Conservation (phyloP, 257 asterid genomes). For the Cruciata laevipes region DNA sequence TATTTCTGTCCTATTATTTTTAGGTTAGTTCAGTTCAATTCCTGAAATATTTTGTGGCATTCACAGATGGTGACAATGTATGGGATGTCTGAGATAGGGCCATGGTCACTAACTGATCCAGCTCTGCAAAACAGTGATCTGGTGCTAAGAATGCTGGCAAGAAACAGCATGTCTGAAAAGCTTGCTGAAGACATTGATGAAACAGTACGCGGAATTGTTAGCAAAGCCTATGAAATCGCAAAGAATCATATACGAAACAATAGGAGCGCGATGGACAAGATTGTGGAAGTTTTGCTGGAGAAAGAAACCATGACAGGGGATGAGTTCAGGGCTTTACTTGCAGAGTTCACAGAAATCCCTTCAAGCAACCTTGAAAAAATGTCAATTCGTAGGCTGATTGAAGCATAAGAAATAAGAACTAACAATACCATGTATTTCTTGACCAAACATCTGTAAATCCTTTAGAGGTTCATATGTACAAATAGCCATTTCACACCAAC, state of each 20-base stretch:
- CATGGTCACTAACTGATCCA: conserved; percentile 53
- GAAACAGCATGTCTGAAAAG: conserved; percentile 70
- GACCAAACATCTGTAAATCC: background rate
- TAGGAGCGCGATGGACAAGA: conserved; percentile 57
- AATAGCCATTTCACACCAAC: background rate
- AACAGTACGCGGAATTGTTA: conserved; percentile 32
- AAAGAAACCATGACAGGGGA: conserved; percentile 62
- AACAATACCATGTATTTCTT: background rate
- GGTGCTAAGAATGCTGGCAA: conserved; percentile 60
- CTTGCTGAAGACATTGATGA: conserved; percentile 61
- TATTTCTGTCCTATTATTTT: background rate
- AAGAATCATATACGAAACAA: conserved; percentile 44
- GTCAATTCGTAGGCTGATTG: conserved; percentile 39
- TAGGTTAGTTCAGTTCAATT: background rate
- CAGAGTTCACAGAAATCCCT: conserved; percentile 39
- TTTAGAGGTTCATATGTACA: background rate
- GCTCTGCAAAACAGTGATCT: conserved; percentile 55
- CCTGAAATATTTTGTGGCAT: background rate
- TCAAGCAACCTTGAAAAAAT: conserved; percentile 25
- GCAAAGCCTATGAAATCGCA: conserved; percentile 47
- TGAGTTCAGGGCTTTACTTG: conserved; percentile 52
- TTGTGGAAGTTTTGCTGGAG: conserved; percentile 58
- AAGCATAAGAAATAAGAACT: conserved; percentile 24
- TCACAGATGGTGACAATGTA: conserved; percentile 51
- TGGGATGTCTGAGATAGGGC: conserved; percentile 78